phyloP scores from a whole-genome alignment of 805 yeast species.

The Lachancea mirantina region DNA sequence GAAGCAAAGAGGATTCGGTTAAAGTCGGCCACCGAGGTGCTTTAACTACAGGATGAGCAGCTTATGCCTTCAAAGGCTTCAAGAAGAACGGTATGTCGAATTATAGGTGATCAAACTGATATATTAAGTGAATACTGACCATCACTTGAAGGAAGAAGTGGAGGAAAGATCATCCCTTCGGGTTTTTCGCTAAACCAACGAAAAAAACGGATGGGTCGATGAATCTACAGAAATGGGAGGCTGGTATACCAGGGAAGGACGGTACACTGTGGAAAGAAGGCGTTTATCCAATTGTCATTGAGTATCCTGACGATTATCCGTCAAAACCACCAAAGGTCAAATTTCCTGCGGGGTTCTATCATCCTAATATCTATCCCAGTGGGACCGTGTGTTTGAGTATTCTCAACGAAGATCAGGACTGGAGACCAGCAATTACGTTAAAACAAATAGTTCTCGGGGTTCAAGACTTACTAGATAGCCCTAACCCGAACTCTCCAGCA shows the following conservation, averaged over 20 bases:
- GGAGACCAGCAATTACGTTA: conserved; percentile 95
- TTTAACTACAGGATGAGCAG: too few relatives aligned
- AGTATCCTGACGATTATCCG: conserved; percentile 88
- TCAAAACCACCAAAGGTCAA: conserved; percentile 93
- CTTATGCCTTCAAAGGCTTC: too few relatives aligned
- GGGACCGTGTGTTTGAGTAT: conserved; percentile 94
- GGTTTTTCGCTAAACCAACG: conserved; percentile 87
- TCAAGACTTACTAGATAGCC: conserved; percentile 82
- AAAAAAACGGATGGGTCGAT: conserved; percentile 76
- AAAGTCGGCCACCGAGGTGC: too few relatives aligned
- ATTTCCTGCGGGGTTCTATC: conserved; percentile 86
- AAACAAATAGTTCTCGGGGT: conserved; percentile 87
- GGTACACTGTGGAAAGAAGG: conserved; percentile 87
- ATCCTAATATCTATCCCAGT: conserved; percentile 95
- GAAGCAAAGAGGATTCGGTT: too few relatives aligned
- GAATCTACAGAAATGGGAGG: conserved; percentile 82
- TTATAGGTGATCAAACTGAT: too few relatives aligned
- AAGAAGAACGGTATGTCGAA: too few relatives aligned
- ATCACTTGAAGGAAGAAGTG: conserved; percentile 65
- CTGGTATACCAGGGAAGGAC: conserved; percentile 92
- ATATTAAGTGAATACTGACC: too few relatives aligned
- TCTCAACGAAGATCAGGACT: conserved; percentile 89
- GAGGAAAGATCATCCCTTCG: conserved; percentile 98
- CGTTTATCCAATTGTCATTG: conserved; percentile 74
- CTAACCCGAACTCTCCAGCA: conserved; percentile 94